Evolutionary conservation across 108 stramenopile genomes (phyloP).

Genomic region (Nitzschia sp.): DNA sequence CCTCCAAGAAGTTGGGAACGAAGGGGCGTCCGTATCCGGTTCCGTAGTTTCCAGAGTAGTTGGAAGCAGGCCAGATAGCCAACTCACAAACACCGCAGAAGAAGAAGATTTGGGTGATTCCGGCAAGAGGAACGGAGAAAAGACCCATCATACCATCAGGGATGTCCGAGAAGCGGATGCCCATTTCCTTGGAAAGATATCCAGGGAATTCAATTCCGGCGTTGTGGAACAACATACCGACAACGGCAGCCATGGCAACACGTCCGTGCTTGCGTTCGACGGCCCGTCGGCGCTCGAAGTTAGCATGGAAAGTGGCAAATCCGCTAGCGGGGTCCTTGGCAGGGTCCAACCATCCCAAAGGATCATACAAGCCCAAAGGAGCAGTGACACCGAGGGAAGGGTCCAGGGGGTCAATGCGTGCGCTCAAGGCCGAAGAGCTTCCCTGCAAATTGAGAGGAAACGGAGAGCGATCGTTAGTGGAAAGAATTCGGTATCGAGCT

Average conservation of each 20-base stretch:
- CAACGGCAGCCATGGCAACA: constrained; percentile 41
- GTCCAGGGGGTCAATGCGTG: constrained; percentile 9
- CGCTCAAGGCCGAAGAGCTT: constrained; percentile 6
- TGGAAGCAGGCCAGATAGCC: constrained; percentile 26
- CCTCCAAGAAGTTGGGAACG: constrained; percentile 35
- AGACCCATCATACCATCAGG: constrained; percentile 39
- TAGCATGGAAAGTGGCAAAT: constrained; percentile 34
- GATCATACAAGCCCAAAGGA: constrained; percentile 47
- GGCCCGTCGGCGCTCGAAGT: constrained; percentile 45
- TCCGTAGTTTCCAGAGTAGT: constrained; percentile 42
- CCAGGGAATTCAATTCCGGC: constrained; percentile 37
- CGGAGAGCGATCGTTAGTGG: too few species aligned
- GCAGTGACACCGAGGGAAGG: constrained; percentile 38
- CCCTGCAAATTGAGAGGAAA: not conserved
- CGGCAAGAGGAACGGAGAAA: constrained; percentile 39
- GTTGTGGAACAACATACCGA: constrained; percentile 46
- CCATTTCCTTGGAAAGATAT: constrained; percentile 39
- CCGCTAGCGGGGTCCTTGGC: constrained; percentile 26
- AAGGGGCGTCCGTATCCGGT: constrained; percentile 39
- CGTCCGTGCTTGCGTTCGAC: too few species aligned
- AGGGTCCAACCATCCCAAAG: constrained; percentile 39
- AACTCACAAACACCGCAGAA: constrained; percentile 33
- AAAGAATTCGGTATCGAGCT: too few species aligned
- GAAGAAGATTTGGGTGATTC: constrained; percentile 41
- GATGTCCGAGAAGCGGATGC: constrained; percentile 43